Conservation (phyloP, 2,329 filamentous ascomycete species). For the Tothia fuscella region DNA sequence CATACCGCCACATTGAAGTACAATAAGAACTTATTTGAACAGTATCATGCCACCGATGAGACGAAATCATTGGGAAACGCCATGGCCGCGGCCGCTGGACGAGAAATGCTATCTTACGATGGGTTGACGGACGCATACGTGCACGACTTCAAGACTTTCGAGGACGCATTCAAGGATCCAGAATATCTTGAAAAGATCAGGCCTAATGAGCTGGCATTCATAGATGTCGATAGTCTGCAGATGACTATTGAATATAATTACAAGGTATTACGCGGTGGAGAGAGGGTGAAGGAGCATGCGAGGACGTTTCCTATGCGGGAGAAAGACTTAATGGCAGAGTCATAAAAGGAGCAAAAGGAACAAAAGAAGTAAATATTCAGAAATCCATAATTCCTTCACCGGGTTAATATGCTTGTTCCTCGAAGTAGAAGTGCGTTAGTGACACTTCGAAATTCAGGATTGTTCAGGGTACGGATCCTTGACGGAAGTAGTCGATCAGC, state of each 20-base stretch:
- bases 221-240: conserved; percentile 2
- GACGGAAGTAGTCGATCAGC: too few species aligned
- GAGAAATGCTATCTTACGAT: conserved; percentile 2
- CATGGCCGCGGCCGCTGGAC: conserved; percentile 3
- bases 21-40: not conserved
- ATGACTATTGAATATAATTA: conserved; percentile 7
- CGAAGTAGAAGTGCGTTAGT: too few species aligned
- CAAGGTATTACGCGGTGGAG: not conserved
- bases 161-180: conserved; percentile 6
- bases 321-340: not conserved
- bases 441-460: too few species aligned
- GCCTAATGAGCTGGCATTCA: conserved; percentile 6
- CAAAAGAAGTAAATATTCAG: too few species aligned
- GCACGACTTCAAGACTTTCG: conserved; percentile 4
- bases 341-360: not conserved
- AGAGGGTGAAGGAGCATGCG: not conserved
- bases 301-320: not conserved
- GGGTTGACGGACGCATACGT: conserved; percentile 7
- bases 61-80: not conserved
- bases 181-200: conserved; percentile 5
- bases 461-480: too few species aligned
- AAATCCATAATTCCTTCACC: too few species aligned
- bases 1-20: not conserved
- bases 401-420: too few species aligned
- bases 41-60: not conserved